Evolutionary conservation across 306 rosid genomes (phyloP), one percentile per base, ranked within the genome.

Genomic region (Elaeagnus macrophylla): DNA sequence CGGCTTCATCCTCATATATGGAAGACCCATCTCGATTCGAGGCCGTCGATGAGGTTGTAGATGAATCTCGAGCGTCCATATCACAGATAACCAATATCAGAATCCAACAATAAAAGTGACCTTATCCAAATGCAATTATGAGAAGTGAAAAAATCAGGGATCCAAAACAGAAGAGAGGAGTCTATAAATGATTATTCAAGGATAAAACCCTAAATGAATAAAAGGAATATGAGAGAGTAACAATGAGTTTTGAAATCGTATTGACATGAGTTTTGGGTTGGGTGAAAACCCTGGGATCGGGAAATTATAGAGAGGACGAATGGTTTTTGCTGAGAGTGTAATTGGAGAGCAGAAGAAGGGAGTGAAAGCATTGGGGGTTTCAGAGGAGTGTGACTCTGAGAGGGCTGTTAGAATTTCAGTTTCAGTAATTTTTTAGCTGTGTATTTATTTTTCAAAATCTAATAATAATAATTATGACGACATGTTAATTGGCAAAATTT

Each of bases 11-110:
- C 43, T 84, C 95, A 9, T 78, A 42, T 16, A 73, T 68, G 44
- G 66, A 70, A 48, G 80, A 62, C 15, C 81, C 89, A 48, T 85
- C 97, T 32, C 88, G 89, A 71, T 64, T 83, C 56, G 77, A 45
- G 18, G 51, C 62, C 7, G 85, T 16, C 6, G 85, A 48, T 0
- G 91, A 59, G 12, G 61, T 25, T 4, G 89, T 49, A 7, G 73
- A 58, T 53, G 71, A 83, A 81, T 88, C 94, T 65, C 94, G 80
- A 16, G 69, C 69, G 63, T 88, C 95, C 99, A 93, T 87, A 48
- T 6, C 52, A 1, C 66, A 72, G 89, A 93, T 93, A 78, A 82
- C 59, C 58, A 70, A 25, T 25, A 86, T 74, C 75, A 37, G 66
- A 68, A 37, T 49, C 63, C 64, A 16, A 15, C 35, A 37, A 44